Evolutionary conservation across 208 protist genomes (phyloP), one percentile per base, ranked within the genome.

Genomic region (Trypanosoma avium): DNA sequence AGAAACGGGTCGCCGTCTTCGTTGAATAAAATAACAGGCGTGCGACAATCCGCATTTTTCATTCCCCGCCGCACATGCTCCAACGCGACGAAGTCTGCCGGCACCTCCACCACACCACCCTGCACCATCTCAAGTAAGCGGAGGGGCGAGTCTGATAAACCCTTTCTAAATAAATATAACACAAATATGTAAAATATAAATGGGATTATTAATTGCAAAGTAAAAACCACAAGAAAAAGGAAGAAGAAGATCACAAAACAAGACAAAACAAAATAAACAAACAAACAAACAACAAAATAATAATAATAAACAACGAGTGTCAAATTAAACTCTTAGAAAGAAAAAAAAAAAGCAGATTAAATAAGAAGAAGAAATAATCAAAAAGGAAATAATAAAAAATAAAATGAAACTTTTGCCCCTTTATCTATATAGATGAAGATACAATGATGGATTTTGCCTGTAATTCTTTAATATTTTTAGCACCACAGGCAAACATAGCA

Each of bases 401-500:
- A 48, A 21, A 7, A n/a, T 40, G 6, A 35, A 52, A 29, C 47
- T 15, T 47, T 48, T 8, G 8, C 21, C 26, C 19, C 4, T 35
- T 32, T 7, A 29, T 46, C 43, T 2, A 57, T 42, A 57, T 32
- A 55, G 8, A 58, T 27, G 43, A 12, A 2, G 2, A 43, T 61
- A 67, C n/a, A 73, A 22, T 22, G 59, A 61, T 29, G 45, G 15
- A 1, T 22, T 67, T 73, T 19, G 24, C 58, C 9, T 77, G 68
- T 12, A 96, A 74, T 59, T 89, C 85, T 9, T 50, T 59, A n/a
- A 97, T 76, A 61, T 90, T 89, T 35, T 69, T 81, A 7, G 79
- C 88, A 30, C 92, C 92, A 65, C 86, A 93, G 10, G 92, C 84
- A 72, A 97, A 97, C 88, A 97, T 95, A 19, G 88, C 85, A 38